A percentile compares a stretch with the other conserved stretches of the same genome.
Conservation (phyloP, 441 rosid genomes). For the Mallotus japonicus region DNA sequence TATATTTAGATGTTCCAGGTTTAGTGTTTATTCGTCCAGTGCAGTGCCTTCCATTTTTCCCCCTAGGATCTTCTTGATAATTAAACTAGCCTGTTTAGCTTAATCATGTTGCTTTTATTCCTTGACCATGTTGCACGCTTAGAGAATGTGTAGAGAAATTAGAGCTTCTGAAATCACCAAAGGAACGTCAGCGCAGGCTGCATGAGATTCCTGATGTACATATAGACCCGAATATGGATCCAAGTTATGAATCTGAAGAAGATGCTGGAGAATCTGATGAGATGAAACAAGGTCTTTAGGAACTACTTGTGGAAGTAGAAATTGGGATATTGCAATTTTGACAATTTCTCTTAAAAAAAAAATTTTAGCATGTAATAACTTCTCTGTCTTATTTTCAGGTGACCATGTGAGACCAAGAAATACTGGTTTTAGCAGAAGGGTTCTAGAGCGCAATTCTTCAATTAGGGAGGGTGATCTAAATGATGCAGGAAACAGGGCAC, state of each 20-base stretch:
- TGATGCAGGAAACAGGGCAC: conserved; percentile 39
- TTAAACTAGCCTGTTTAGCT: not conserved
- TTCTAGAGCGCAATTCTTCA: conserved; percentile 29
- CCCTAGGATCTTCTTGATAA: not conserved
- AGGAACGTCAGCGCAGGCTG: conserved; percentile 88
- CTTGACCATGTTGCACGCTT: conserved; percentile 74
- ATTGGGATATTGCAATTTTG: conserved; percentile 11
- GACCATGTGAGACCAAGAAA: conserved; percentile 30
- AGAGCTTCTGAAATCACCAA: conserved; percentile 85
- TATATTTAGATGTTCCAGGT: not conserved
- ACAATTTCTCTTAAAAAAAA: not conserved
- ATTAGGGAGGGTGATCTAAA: conserved; percentile 36
- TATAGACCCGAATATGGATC: conserved; percentile 96
- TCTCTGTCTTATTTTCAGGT: conserved; percentile 43
- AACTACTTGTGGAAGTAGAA: conserved; percentile 13
- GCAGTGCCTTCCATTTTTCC: not conserved
- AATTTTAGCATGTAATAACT: conserved; percentile 20
- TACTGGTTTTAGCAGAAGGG: conserved; percentile 37
- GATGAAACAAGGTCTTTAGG: conserved; percentile 60
- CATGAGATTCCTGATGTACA: conserved; percentile 92
- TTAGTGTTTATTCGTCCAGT: not conserved
- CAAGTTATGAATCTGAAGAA: conserved; percentile 86
- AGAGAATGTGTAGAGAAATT: conserved; percentile 97
- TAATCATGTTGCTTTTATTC: conserved; percentile 19
- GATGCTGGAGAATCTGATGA: conserved; percentile 65